Conservation (phyloP, 2,329 filamentous ascomycete genomes). For the Monosporascus sp. region DNA sequence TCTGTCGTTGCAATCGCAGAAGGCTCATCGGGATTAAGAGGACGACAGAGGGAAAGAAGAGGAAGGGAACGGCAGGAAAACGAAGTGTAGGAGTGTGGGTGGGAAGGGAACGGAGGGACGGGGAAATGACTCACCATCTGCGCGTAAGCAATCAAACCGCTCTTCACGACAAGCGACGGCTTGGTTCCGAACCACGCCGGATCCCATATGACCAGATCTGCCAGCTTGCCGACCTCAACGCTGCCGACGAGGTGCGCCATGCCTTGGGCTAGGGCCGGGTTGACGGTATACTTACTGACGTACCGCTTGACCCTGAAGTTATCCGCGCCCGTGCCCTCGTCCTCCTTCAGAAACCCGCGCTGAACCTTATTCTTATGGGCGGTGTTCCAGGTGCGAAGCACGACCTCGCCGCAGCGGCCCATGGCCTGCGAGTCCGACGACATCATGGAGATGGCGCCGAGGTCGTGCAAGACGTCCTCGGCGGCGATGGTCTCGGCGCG, state of each 20-base stretch:
- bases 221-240: conserved; percentile 82
- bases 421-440: conserved; percentile 92
- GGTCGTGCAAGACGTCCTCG: conserved; percentile 90
- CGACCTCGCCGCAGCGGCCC: conserved; percentile 91
- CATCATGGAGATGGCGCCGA: conserved; percentile 98
- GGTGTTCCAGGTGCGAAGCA: conserved; percentile 92
- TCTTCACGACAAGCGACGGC: conserved; percentile 76
- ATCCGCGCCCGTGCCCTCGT: conserved; percentile 72
- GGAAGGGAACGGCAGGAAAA: neutral
- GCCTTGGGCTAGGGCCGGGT: conserved; percentile 85
- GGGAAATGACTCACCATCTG: conserved; percentile 62
- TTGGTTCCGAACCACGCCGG: conserved; percentile 83
- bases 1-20: neutral
- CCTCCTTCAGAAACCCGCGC: conserved; percentile 69
- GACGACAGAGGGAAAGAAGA: neutral
- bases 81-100: no score
- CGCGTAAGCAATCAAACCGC: conserved; percentile 74
- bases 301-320: conserved; percentile 92
- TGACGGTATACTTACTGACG: conserved; percentile 93
- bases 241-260: conserved; percentile 84
- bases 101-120: neutral
- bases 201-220: conserved; percentile 84
- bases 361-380: conserved; percentile 95
- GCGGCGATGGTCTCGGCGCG: conserved; percentile 94
- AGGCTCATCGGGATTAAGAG: neutral